Evolutionary conservation across 2,329 filamentous ascomycete species (phyloP).

Genomic region (Aureobasidium melanogenum): DNA sequence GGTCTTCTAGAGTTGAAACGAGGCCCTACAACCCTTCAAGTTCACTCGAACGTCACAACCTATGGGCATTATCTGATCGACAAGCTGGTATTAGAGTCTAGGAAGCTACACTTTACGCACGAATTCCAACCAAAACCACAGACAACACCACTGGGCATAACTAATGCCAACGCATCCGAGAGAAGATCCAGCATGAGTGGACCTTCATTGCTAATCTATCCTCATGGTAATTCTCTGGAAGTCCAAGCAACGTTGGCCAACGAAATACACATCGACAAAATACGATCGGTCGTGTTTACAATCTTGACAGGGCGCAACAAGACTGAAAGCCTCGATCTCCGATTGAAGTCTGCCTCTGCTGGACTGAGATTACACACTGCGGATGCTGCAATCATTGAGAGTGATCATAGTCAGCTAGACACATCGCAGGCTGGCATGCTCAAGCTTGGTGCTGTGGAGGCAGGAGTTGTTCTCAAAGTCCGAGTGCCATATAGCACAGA

Average conservation of each 20-base stretch:
- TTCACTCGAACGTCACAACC: constrained; percentile 50
- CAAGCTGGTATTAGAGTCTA: constrained; percentile 55
- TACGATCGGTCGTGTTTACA: constrained; percentile 66
- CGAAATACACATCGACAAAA: constrained; percentile 69
- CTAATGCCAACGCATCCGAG: constrained; percentile 25
- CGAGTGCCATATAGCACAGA: constrained; percentile 77
- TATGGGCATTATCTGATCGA: constrained; percentile 70
- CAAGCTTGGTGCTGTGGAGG: constrained; percentile 35
- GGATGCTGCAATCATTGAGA: constrained; percentile 36
- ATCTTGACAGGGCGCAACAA: constrained; percentile 68
- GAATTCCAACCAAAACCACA: constrained; percentile 49
- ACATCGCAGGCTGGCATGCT: constrained; percentile 39
- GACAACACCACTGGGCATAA: constrained; percentile 40
- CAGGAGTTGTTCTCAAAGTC: constrained; percentile 46
- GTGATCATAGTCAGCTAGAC: constrained; percentile 32
- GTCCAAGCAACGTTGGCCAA: constrained; percentile 58
- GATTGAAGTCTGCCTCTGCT: constrained; percentile 50
- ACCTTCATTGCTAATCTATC: constrained; percentile 60
- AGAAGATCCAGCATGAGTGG: constrained; percentile 32
- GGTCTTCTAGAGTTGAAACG: constrained; percentile 42
- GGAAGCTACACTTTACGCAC: constrained; percentile 57
- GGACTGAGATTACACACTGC: constrained; percentile 49
- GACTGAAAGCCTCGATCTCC: constrained; percentile 40
- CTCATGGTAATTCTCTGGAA: constrained; percentile 59
- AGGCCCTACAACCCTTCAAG: constrained; percentile 44